phyloP scores from a whole-genome alignment of 1,284 basidiomycete species.

The Ustilago loliicola region DNA sequence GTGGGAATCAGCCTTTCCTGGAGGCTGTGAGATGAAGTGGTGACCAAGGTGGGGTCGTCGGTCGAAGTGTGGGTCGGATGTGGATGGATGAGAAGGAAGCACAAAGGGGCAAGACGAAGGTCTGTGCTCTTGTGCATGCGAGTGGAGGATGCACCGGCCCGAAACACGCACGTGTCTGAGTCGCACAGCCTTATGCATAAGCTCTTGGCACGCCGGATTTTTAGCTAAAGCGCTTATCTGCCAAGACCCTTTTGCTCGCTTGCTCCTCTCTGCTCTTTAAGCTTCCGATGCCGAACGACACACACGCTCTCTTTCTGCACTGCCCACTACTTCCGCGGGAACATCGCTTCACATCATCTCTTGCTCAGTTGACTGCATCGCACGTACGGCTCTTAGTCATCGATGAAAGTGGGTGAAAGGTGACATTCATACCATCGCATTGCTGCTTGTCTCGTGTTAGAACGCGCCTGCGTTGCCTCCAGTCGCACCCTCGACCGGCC shows the following conservation, averaged over 20 bases:
- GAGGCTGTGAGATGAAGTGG: neutral
- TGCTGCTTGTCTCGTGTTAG: neutral
- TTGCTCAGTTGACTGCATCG: neutral
- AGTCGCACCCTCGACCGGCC: neutral
- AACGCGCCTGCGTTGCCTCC: neutral
- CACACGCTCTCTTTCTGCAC: neutral
- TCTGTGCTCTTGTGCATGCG: neutral
- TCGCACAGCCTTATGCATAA: neutral
- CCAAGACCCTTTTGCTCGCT: neutral
- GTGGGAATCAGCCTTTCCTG: neutral
- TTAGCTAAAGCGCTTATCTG: slow-evolving; percentile 1
- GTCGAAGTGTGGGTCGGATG: neutral
- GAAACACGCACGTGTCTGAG: neutral
- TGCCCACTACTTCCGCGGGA: neutral
- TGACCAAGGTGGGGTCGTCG: neutral
- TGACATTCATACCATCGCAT: neutral
- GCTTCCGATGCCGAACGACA: neutral
- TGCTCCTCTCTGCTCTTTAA: neutral
- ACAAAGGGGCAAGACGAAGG: neutral
- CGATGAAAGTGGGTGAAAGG: neutral
- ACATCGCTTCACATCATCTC: neutral
- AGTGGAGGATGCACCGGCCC: neutral
- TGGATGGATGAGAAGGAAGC: neutral
- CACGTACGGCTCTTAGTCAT: neutral
- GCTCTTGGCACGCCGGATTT: neutral